These are phyloP conservation scores for Elsinoe australis DNA, from an alignment of 2,329 filamentous ascomycete genomes.

Conservation along the genomic window DNA sequence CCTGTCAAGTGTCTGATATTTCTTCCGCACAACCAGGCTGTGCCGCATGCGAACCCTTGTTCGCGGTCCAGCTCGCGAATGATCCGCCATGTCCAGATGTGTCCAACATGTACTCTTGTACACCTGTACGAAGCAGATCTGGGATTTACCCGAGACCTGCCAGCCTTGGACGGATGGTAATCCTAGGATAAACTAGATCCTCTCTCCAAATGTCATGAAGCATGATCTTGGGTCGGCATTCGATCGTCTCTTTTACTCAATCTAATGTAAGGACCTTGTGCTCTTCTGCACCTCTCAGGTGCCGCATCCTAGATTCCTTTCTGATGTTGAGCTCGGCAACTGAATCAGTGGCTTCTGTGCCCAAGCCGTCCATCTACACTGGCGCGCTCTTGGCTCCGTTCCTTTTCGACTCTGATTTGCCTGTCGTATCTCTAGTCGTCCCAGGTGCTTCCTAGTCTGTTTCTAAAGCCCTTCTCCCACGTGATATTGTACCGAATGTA, in stretches of 20 bases:
- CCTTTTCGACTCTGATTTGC: background rate
- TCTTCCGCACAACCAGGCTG: no score
- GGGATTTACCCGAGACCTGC: conserved; percentile 12
- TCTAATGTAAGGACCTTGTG: no score
- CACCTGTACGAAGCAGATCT: conserved; percentile 4
- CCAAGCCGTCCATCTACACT: background rate
- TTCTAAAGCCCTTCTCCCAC: background rate
- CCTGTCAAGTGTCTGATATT: conserved; percentile 6
- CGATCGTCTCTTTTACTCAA: background rate
- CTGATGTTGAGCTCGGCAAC: no score
- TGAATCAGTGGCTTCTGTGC: background rate
- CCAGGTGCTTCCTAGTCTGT: background rate
- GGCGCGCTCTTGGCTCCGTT: conserved; percentile 1
- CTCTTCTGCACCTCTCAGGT: no score
- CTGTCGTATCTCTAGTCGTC: background rate
- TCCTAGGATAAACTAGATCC: conserved; percentile 8
- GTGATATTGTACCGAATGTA: no score
- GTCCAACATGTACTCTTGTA: conserved; percentile 11
- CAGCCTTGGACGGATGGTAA: conserved; percentile 2
- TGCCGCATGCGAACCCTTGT: no score
- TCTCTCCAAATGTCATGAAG: no score
- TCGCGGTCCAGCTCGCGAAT: no score
- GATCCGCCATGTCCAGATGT: background rate
- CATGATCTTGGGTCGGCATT: no score
- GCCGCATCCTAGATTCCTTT: no score